Evolutionary conservation across 805 yeast species (phyloP), one percentile per base, ranked within the genome.

Genomic region (Jamesozyma rosinii): DNA sequence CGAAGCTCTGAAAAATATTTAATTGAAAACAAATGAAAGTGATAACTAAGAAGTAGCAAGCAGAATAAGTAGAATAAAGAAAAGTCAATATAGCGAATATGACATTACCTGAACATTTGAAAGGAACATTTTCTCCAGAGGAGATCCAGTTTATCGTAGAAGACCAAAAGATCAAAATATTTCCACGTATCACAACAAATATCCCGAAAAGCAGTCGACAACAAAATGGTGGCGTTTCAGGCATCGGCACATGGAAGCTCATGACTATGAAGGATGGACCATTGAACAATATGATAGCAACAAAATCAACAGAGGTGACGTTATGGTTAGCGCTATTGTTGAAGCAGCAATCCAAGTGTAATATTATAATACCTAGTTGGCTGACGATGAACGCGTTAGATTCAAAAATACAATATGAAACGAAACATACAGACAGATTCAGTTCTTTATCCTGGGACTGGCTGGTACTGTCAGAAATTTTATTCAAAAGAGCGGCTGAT

Each of bases 131-230:
- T 41, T 67, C 81, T 31, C 88, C 95, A 0, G 70, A 79, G 15
- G 97, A 90, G 59, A 69, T 89, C 35, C 83, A 79, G 51, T 92
- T 85, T 54, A 67, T 87, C 22, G 92, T 95, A 1, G 97, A 92
- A 57, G 86, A 83, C 59, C 87, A 82, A 45, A 63, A 60, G 3
- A 72, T 88, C 6, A 73, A 78, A 20, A 80, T 89, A 10, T 70
- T 88, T n/a, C 95, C 97, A 4, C 70, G 92, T 45, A 58, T 63
- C 15, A 60, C 66, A n/a, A 62, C 65, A 2, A 49, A 47, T 42
- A 51, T 46, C 13, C 40, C 49, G n/a, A 43, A 36, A 38, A 45
- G 33, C 38, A 43, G 26, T 15, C 33, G 37, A 34, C 40, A 27
- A 35, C 37, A 29, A 11, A 40, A 18, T 15, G 42, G 27, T 13